phyloP scores from a whole-genome alignment of 78 protist genomes.

The Cavenderia fasciculata region DNA sequence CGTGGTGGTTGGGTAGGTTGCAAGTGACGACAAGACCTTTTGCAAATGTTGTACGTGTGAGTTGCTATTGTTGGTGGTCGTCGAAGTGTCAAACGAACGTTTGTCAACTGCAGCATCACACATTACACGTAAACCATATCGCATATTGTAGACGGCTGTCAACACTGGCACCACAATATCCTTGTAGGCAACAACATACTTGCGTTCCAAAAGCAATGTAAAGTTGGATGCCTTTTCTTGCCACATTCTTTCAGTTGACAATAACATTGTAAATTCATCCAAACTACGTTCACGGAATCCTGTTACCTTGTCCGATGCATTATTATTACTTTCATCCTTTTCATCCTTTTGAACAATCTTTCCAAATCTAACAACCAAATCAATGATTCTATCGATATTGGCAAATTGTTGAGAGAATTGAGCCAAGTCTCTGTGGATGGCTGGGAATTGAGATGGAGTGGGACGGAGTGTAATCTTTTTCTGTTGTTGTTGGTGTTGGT shows the following conservation, averaged over 20 bases:
- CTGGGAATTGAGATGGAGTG: slow-evolving; percentile 56
- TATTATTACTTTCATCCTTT: not conserved
- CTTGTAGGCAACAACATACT: slow-evolving; percentile 10
- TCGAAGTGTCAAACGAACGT: not conserved
- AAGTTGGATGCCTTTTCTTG: slow-evolving; percentile 72
- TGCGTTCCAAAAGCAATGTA: slow-evolving; percentile 17
- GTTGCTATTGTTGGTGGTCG: not conserved
- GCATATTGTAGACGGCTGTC: slow-evolving; percentile 54
- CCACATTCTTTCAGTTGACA: slow-evolving; percentile 69
- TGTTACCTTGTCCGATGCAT: not conserved
- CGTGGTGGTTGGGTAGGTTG: slow-evolving; percentile 19
- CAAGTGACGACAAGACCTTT: slow-evolving; percentile 15
- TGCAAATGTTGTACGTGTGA: slow-evolving; percentile 23
- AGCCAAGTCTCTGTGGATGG: slow-evolving; percentile 26
- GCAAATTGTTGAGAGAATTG: slow-evolving; percentile 54
- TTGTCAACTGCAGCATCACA: slow-evolving; percentile 34
- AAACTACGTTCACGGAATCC: not conserved
- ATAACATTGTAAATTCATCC: not conserved
- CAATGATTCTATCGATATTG: slow-evolving; percentile 33
- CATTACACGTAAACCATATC: slow-evolving; percentile 73
- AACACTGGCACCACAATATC: slow-evolving; percentile 64
- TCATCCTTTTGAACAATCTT: not conserved
- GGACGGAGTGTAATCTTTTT: slow-evolving; percentile 67
- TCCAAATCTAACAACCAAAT: slow-evolving; percentile 17
- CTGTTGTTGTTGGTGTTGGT: slow-evolving; percentile 4